A percentile compares a stretch with the other conserved stretches of the same genome.
These are phyloP conservation scores for Eucalyptus tenuipes DNA, from an alignment of 345 rosid genomes.

Conservation along the genomic window DNA sequence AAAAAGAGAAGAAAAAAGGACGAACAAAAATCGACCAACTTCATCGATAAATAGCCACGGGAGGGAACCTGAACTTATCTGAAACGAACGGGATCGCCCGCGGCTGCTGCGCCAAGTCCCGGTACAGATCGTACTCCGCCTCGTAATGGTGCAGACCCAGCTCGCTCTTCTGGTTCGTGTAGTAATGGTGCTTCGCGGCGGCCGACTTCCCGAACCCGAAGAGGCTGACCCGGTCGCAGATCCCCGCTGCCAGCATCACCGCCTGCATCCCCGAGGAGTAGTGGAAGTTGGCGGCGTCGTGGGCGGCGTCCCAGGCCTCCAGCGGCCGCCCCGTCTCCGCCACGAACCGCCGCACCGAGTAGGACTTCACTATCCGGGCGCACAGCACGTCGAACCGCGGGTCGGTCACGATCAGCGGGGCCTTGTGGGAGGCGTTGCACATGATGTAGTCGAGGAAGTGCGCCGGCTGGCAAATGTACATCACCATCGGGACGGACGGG, in stretches of 20 bases:
- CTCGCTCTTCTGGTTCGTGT: constrained; percentile 83
- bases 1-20: background rate
- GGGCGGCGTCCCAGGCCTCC: constrained; percentile 51
- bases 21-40: background rate
- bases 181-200: constrained; percentile 70
- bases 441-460: constrained; percentile 72
- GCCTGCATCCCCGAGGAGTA: constrained; percentile 97
- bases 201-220: constrained; percentile 81
- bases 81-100: constrained; percentile 64
- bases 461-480: constrained; percentile 81
- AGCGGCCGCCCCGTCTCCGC: constrained; percentile 33
- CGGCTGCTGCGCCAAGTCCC: constrained; percentile 42
- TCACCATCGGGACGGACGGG: constrained; percentile 38
- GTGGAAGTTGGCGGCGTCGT: constrained; percentile 74
- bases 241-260: constrained; percentile 64
- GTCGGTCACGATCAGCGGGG: constrained; percentile 65
- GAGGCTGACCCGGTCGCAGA: constrained; percentile 67
- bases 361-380: constrained; percentile 68
- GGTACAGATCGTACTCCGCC: constrained; percentile 70
- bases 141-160: constrained; percentile 71
- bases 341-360: constrained; percentile 55
- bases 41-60: constrained; percentile 51
- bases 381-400: constrained; percentile 76
- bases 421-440: constrained; percentile 45
- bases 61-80: constrained; percentile 49